Base-by-base conservation (phyloP, 1,139 yeast species). In the Nakaseomyces nivariensis region DNA sequence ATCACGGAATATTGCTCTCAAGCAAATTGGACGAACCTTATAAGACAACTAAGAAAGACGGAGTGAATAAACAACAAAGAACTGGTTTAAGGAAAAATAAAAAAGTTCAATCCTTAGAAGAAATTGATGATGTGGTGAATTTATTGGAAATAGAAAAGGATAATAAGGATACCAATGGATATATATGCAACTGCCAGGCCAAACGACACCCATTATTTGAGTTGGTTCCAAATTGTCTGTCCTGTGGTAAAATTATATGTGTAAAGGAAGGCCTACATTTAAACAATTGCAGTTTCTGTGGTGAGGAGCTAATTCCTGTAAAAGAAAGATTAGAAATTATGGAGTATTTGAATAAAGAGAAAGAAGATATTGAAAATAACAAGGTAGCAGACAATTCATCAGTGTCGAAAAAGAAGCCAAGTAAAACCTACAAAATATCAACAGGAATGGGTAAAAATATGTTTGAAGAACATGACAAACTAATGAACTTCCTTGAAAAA, bases 241-340 rank as follows among this genome's bases (percentile, higher is more conserved):
- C 84, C 52, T 94, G 99, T 67, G 99, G 99, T 9, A 88, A 89
- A 63, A 87, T 94, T 38, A 85, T 92, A 2, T 94, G 99, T 69
- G 75, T 76, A 3, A 82, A 82, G 58, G 97, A 94, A 63, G 97
- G 97, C 0, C 65, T 81, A n/a, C 60, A 64, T 52, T 72, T 77
- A 41, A 88, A 89, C 49, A 94, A 94, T 4, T 94, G 99, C 63
- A 77, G 94, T 2, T 85, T 71, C 55, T 92, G 98, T 69, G 88
- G 89, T 0, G 66, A 73, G 26, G 85, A 81, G 34, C 68, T 92
- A 37, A 72, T 92, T 17, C 74, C 81, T 4, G 63, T 67, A 7
- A 75, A 75, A 24, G 96, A 88, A 55, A 75, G 78, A 56, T 56
- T 61, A n/a, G 81, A 79, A 45, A 82, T 92, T 45, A 67, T 76